These are phyloP conservation scores for Chaetomium olivaceum DNA, from an alignment of 2,329 filamentous ascomycete species.

Conservation along the genomic window DNA sequence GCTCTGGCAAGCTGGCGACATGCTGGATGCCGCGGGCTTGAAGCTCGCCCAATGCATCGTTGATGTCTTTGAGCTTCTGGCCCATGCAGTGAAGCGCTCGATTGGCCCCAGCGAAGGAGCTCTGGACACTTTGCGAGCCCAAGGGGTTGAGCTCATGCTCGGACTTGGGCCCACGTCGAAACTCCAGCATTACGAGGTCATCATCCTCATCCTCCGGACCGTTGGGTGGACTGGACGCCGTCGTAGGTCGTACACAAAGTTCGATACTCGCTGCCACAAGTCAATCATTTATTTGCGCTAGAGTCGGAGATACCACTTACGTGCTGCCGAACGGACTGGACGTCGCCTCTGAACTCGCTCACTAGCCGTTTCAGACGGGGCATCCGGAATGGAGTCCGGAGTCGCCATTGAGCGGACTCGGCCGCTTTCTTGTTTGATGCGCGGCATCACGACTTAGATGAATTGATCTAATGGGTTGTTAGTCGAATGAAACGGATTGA, in stretches of 20 bases:
- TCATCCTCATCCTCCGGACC: conserved; percentile 29
- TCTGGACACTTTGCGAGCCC: conserved; percentile 25
- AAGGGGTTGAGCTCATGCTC: conserved; percentile 11
- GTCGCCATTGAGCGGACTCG: background rate
- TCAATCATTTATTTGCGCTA: conserved; percentile 3
- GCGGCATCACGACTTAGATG: background rate
- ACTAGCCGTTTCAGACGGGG: conserved; percentile 15
- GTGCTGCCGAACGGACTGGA: conserved; percentile 29
- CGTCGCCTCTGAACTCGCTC: conserved; percentile 20
- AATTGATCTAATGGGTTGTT: background rate
- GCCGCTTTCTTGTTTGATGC: conserved; percentile 21
- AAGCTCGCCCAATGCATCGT: conserved; percentile 67
- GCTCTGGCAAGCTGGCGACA: conserved; percentile 70
- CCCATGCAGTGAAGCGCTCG: conserved; percentile 57
- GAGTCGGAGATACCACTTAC: conserved; percentile 24
- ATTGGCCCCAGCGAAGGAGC: conserved; percentile 39
- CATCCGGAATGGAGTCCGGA: background rate
- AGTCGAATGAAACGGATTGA: background rate
- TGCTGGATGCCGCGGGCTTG: conserved; percentile 72
- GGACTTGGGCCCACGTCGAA: conserved; percentile 26
- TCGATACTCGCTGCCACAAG: conserved; percentile 35
- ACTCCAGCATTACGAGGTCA: conserved; percentile 36
- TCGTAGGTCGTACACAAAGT: conserved; percentile 24
- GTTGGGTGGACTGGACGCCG: conserved; percentile 9
- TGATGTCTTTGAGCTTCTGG: conserved; percentile 62